Base-by-base conservation (phyloP, 1,284 basidiomycete genomes). In the Ceratobasidium sp. region DNA sequence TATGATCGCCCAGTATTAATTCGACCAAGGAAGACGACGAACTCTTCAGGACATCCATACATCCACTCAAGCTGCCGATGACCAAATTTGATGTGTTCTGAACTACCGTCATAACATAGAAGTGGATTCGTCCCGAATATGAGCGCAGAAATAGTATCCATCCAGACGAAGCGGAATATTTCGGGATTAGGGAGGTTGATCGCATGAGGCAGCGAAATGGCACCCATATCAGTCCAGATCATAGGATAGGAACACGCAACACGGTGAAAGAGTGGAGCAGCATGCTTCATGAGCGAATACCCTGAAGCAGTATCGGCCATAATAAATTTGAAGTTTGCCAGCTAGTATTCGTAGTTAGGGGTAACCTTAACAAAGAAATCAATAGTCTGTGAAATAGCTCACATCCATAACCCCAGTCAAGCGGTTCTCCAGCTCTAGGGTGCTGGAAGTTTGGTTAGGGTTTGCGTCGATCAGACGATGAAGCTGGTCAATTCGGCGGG, bases 41-140 rank as follows among this genome's bases (percentile, higher is more conserved):
- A 64, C 23, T 54, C 60, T 37, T 53, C 31, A 11, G 71, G 71
- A 28, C 71, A 75, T 4, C 71, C 71, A 31, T 42, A 75, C 1
- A 75, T 10, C 71, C 71, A 75, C 20, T 65, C 71, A 11, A 75
- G 35, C 33, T 42, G 39, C 8, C 39, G 10, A 26, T 45, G 42
- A 28, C 37, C n/a, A 6, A 11, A 3, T 11, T 45, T 17, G 23
- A 28, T 45, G 13, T 23, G 7, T 13, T 33, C 23, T 8, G 66
- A 33, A 17, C 37, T 23, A 17, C 54, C 39, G 15, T 71, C 54
- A 23, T 71, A 71, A 15, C 17, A 49, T 6, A 71, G 28, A 47
- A 71, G 37, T 31, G 68, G 54, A 15, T 17, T 26, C 20, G 68
- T 71, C 5, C 68, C 68, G n/a, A 71, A 49, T 15, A 49, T n/a